A percentile compares a stretch with the other conserved stretches of the same genome.
Evolutionary conservation across 192 early-diverging fungal genomes (phyloP).

Genomic region (Coemansia sp.): DNA sequence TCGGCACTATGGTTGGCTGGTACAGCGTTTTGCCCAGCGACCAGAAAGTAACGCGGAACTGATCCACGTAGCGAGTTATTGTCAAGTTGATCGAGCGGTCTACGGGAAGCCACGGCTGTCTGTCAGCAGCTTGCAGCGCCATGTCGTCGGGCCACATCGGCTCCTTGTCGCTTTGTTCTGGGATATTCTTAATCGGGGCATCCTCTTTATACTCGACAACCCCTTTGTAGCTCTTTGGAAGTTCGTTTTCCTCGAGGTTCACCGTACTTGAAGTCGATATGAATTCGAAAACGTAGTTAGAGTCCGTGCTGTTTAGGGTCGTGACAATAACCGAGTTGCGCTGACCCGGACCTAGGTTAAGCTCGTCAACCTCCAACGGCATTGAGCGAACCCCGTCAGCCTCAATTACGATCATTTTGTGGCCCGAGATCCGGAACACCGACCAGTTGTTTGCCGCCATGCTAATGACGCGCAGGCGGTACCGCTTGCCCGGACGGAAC

Average conservation of each 20-base stretch:
- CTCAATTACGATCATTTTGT: constrained; percentile 72
- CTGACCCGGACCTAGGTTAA: constrained; percentile 65
- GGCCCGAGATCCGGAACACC: constrained; percentile 67
- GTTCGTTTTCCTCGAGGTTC: constrained; percentile 37
- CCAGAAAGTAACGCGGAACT: background rate
- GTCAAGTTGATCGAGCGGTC: constrained; percentile 6
- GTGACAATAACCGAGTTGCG: constrained; percentile 73
- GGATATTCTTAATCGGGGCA: background rate
- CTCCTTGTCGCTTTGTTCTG: background rate
- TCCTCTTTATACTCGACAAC: constrained; percentile 8
- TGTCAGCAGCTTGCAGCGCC: background rate
- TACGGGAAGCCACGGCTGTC: constrained; percentile 1
- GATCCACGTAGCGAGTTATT: background rate
- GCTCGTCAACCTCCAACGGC: constrained; percentile 47
- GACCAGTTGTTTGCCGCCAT: constrained; percentile 64
- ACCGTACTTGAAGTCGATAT: constrained; percentile 64
- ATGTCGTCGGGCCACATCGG: constrained; percentile 3
- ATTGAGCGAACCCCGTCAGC: constrained; percentile 61
- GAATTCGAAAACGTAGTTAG: constrained; percentile 63
- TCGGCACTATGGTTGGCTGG: constrained; percentile 57
- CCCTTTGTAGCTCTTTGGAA: constrained; percentile 25
- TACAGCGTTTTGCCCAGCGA: constrained; percentile 16
- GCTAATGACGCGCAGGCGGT: constrained; percentile 71
- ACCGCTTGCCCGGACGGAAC: constrained; percentile 69
- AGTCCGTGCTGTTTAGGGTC: constrained; percentile 49